phyloP scores from a whole-genome alignment of 768 basidiomycete genomes.

The Lentinula lateritia region DNA sequence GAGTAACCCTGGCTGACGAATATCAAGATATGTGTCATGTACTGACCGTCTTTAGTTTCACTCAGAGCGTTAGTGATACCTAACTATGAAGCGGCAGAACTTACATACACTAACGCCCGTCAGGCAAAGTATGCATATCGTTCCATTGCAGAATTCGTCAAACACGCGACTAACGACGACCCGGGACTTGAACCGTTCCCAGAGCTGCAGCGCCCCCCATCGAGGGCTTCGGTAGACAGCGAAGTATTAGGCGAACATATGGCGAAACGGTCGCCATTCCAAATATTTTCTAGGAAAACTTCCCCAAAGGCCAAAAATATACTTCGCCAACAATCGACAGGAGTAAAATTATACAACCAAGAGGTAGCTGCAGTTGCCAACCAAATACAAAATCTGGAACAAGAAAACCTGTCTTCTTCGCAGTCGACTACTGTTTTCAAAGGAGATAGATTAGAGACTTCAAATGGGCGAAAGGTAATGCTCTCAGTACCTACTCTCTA shows the following conservation, averaged over 20 bases:
- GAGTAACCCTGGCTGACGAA: neutral
- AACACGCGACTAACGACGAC: slow-evolving; percentile 41
- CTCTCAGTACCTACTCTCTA: neutral
- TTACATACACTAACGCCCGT: neutral
- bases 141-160: slow-evolving; percentile 51
- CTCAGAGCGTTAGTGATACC: slow-evolving; percentile 39
- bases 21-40: slow-evolving; percentile 65
- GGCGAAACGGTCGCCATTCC: neutral
- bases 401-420: neutral
- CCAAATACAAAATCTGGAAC: slow-evolving; percentile 17
- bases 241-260: slow-evolving; percentile 11
- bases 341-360: slow-evolving; percentile 21
- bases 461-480: neutral
- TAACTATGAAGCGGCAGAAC: too few relatives aligned
- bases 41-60: slow-evolving; percentile 67
- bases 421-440: neutral
- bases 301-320: slow-evolving; percentile 2
- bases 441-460: neutral
- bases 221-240: slow-evolving; percentile 15
- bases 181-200: slow-evolving; percentile 40
- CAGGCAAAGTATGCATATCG: slow-evolving; percentile 59
- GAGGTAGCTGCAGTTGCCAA: slow-evolving; percentile 22
- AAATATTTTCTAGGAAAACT: slow-evolving; percentile 1
- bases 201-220: slow-evolving; percentile 27
- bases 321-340: slow-evolving; percentile 8